Evolutionary conservation across 768 basidiomycete species (phyloP).

Genomic region (Pisolithus marmoratus): DNA sequence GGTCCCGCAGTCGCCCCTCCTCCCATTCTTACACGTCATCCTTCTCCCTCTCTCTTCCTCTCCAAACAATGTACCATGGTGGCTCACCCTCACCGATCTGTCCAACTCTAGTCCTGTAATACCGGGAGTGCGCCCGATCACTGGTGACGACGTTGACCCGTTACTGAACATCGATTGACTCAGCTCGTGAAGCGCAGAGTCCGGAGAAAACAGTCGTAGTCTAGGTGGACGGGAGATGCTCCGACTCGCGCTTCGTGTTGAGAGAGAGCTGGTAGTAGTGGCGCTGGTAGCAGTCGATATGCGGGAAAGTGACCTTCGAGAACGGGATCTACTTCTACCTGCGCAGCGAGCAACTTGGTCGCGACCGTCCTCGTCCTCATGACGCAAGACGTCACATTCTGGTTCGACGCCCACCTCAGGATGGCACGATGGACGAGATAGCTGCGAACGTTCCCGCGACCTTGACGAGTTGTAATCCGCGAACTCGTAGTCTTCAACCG

Average conservation of each 20-base stretch:
- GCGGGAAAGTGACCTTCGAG: slow-evolving; percentile 46
- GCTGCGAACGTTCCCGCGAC: slow-evolving; percentile 24
- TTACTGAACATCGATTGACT: slow-evolving; percentile 18
- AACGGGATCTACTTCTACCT: slow-evolving; percentile 7
- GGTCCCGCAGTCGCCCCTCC: no score
- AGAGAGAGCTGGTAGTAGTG: slow-evolving; percentile 25
- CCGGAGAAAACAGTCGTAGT: slow-evolving; percentile 18
- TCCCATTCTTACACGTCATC: no score
- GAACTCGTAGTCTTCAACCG: slow-evolving; percentile 22
- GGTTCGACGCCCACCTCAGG: slow-evolving; percentile 3
- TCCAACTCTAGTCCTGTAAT: background rate
- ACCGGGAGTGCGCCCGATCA: background rate
- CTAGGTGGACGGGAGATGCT: slow-evolving; percentile 35
- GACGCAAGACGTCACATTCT: slow-evolving; percentile 11
- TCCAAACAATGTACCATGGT: background rate
- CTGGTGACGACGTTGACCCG: slow-evolving; percentile 3
- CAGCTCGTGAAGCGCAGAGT: slow-evolving; percentile 17
- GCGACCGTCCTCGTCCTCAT: slow-evolving; percentile 17
- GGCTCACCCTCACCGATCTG: background rate
- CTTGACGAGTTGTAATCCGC: slow-evolving; percentile 15
- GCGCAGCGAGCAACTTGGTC: slow-evolving; percentile 20
- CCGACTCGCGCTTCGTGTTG: slow-evolving; percentile 34
- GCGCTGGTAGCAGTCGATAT: slow-evolving; percentile 35
- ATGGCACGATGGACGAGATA: slow-evolving; percentile 12
- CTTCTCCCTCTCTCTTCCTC: no score